These are phyloP conservation scores for Pichia sp. DNA, from an alignment of 1,139 yeast genomes.

Conservation along the genomic window DNA sequence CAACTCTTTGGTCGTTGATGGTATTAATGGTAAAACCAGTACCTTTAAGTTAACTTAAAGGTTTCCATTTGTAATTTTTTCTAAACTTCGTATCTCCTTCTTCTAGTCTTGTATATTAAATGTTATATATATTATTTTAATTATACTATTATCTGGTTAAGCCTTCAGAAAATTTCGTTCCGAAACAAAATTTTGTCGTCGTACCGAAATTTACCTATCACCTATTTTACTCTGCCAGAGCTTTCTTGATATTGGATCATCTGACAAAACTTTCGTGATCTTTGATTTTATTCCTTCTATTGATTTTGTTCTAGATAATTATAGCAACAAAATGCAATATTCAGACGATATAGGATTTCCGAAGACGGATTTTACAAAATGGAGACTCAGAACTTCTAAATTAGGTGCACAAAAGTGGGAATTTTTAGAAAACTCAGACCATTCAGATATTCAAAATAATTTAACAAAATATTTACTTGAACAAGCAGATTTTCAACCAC, in stretches of 20 bases:
- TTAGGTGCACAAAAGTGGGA: slow-evolving; percentile 84
- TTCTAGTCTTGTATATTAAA: neutral
- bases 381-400: slow-evolving; percentile 70
- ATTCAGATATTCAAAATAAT: slow-evolving; percentile 46
- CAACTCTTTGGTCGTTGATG: slow-evolving; percentile 63
- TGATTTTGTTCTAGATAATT: neutral
- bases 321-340: slow-evolving; percentile 32
- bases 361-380: slow-evolving; percentile 59
- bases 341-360: slow-evolving; percentile 61
- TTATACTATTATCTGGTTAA: too few relatives aligned
- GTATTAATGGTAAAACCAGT: slow-evolving; percentile 44
- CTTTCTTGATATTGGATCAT: too few relatives aligned
- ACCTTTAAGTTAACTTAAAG: neutral
- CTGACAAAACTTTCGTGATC: too few relatives aligned
- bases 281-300: neutral
- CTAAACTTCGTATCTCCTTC: neutral
- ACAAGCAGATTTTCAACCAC: slow-evolving; percentile 20
- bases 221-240: too few relatives aligned
- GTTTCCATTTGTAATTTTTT: neutral
- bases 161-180: too few relatives aligned
- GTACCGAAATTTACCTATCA: too few relatives aligned
- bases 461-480: slow-evolving; percentile 54
- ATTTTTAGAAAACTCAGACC: slow-evolving; percentile 39
- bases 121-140: neutral
- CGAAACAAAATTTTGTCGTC: too few relatives aligned